Percentiles rank a stretch among this genome's conserved stretches.
These are phyloP conservation scores for Tagetes erecta DNA, from an alignment of 129 eudicot species.

Conservation along the genomic window DNA sequence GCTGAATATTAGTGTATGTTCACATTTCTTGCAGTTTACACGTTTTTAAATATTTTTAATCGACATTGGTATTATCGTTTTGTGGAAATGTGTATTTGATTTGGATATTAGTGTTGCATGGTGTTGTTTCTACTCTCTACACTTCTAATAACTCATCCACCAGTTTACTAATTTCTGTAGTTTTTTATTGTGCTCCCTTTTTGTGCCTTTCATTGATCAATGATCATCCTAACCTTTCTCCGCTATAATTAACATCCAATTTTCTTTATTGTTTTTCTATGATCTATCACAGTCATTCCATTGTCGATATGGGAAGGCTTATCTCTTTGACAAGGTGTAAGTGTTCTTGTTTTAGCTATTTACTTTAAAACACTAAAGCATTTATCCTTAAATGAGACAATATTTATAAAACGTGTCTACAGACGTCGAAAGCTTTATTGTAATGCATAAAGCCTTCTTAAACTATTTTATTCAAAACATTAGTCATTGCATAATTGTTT, in stretches of 20 bases:
- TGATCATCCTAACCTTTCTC: neutral
- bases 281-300: constrained; percentile 66
- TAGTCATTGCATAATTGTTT: neutral
- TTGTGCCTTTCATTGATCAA: constrained; percentile 11
- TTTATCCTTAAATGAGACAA: neutral
- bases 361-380: neutral
- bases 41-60: neutral
- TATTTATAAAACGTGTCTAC: neutral
- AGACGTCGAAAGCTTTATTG: neutral
- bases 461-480: neutral
- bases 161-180: neutral
- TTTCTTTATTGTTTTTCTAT: neutral
- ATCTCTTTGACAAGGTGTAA: constrained; percentile 77
- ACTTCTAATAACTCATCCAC: neutral
- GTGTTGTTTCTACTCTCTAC: neutral
- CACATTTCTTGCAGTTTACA: neutral
- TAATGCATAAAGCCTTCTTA: neutral
- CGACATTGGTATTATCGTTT: neutral
- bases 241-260: neutral
- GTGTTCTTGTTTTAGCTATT: constrained; percentile 26
- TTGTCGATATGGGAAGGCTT: constrained; percentile 75
- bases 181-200: neutral
- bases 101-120: neutral
- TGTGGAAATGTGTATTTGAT: neutral
- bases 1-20: neutral